Evolutionary conservation across 805 yeast species (phyloP).

Genomic region (Lachancea mirantina): DNA sequence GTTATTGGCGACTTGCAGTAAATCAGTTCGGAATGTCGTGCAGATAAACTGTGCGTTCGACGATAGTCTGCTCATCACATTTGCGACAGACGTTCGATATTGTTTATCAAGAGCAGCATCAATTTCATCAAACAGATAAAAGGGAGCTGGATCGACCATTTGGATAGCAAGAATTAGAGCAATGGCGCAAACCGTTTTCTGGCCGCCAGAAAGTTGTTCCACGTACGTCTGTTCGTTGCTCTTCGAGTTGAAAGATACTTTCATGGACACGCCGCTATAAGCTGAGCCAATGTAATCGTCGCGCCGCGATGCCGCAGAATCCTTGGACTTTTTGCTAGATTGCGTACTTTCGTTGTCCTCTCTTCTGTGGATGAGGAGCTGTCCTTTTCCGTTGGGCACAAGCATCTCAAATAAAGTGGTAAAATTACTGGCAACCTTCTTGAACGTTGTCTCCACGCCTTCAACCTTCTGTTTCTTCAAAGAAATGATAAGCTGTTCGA

Average conservation of each 20-base stretch:
- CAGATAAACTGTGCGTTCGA: constrained; percentile 82
- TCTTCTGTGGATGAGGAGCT: constrained; percentile 54
- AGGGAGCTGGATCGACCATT: constrained; percentile 94
- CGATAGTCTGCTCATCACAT: constrained; percentile 59
- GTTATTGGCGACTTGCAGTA: constrained; percentile 78
- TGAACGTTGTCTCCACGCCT: constrained; percentile 74
- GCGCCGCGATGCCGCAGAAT: constrained; percentile 4
- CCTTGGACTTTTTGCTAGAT: constrained; percentile 14
- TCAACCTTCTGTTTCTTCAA: constrained; percentile 73
- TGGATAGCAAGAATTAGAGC: constrained; percentile 91
- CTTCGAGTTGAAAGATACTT: constrained; percentile 84
- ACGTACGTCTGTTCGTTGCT: constrained; percentile 78
- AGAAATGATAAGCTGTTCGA: constrained; percentile 60
- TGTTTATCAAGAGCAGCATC: constrained; percentile 94
- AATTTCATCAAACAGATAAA: constrained; percentile 90
- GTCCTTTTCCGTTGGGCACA: constrained; percentile 80
- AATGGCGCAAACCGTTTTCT: constrained; percentile 92
- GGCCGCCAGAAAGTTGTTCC: constrained; percentile 94
- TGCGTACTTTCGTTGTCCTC: constrained; percentile 13
- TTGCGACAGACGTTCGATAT: constrained; percentile 82
- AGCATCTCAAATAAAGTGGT: constrained; percentile 66
- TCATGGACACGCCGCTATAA: constrained; percentile 75
- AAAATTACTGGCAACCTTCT: constrained; percentile 68
- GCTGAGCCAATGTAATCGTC: constrained; percentile 25
- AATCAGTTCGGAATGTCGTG: constrained; percentile 91